Base-by-base conservation (phyloP, 2,329 filamentous ascomycete genomes). In the Camptophora hylomeconis region DNA sequence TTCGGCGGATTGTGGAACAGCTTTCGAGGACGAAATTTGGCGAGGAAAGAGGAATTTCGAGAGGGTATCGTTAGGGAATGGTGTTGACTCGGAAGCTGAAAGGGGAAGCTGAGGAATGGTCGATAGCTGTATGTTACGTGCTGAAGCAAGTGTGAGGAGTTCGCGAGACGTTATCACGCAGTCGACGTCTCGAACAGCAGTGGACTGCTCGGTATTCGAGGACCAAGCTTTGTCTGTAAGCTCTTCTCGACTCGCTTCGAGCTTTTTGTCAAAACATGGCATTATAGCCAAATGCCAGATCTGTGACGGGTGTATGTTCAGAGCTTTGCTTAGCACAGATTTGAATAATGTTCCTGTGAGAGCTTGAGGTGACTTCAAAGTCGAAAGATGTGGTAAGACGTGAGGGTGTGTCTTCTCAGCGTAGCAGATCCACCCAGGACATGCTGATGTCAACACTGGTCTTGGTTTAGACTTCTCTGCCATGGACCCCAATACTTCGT, bases 221-320 rank as follows among this genome's bases (percentile, higher is more conserved):
- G 31, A 13, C 86, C 86, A 94, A 10, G 72, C 70, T 5, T 68
- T 59, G 49, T 87, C 80, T 1, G 86, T 95, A 20, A 98, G 69
- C 54, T 98, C 89, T 52, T 84, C 78, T 30, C 89, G 75, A 44
- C 84, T 92, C 5, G 89, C 89, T 58, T 98, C 89, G 16, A 98
- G 69, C 55, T 98, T 98, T 63, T 98, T 98, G 54, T 98, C 89
- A 53, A 98, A 95, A 54, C 89, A 98, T 12, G 89, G 89, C 89
- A 98, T 98, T 24, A 98, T 67, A 8, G 87, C 83, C 30, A 95
- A 57, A 54, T 95, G 87, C 82, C 87, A 98, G 50, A 98, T 84
- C 42, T 75, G 72, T 38, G 76, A 74, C 0, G 84, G 79, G 1
- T 76, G 56, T 26, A 94, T 73, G 18, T 72, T 72, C 37, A 86